Percentiles rank a stretch among this genome's conserved stretches.
These are phyloP conservation scores for Beauveria sp. DNA, from an alignment of 2,329 filamentous ascomycete genomes.

Conservation along the genomic window DNA sequence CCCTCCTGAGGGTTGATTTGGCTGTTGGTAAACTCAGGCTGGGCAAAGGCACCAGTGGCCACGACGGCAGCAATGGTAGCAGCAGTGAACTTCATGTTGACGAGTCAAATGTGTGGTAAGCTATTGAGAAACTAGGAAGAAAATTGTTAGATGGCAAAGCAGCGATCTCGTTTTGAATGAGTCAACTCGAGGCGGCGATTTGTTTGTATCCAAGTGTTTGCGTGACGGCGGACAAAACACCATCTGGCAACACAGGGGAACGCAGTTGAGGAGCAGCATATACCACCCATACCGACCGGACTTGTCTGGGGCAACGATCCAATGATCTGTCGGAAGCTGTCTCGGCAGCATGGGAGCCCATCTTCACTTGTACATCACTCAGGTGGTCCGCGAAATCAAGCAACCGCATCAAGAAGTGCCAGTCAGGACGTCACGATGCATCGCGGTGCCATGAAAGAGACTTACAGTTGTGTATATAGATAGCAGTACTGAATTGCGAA, in stretches of 20 bases:
- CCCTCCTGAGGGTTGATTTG: slow-evolving; percentile 22
- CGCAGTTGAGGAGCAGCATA: neutral
- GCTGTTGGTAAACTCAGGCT: slow-evolving; percentile 27
- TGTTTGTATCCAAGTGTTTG: neutral
- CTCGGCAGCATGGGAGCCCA: neutral
- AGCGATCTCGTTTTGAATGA: neutral
- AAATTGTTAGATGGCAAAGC: neutral
- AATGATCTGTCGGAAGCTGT: neutral
- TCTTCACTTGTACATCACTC: too few relatives aligned
- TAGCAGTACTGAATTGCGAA: too few relatives aligned
- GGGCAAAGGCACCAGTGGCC: slow-evolving; percentile 21
- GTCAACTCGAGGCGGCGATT: neutral
- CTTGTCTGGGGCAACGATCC: too few relatives aligned
- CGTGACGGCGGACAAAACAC: neutral
- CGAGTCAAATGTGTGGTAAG: neutral
- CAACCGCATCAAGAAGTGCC: neutral
- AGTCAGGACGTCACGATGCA: neutral
- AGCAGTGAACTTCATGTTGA: slow-evolving; percentile 31
- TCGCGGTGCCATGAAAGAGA: neutral
- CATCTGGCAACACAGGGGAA: neutral
- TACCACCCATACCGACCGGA: neutral
- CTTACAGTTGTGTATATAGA: neutral
- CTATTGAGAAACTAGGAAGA: neutral
- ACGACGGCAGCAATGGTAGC: slow-evolving; percentile 18
- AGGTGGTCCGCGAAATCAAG: too few relatives aligned